phyloP scores from a whole-genome alignment of 768 basidiomycete genomes.

The Boletus bicolor region DNA sequence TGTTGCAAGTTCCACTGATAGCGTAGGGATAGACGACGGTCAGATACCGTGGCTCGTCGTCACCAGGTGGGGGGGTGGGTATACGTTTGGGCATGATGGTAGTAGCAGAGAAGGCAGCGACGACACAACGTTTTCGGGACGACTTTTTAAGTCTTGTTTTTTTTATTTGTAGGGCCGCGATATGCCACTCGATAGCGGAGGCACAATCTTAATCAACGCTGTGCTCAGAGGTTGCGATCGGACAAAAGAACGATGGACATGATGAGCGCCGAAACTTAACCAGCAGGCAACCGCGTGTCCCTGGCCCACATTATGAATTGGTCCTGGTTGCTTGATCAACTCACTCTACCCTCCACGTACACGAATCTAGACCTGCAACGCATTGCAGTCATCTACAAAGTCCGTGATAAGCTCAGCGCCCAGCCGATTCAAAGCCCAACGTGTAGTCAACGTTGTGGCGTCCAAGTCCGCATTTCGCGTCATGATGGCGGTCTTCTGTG shows the following conservation, averaged over 20 bases:
- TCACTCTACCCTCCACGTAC: neutral
- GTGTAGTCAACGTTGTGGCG: neutral
- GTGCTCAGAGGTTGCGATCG: neutral
- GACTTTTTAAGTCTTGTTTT: neutral
- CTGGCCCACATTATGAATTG: neutral
- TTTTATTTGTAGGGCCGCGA: neutral
- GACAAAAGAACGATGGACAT: neutral
- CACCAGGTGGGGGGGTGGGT: conserved; percentile 39
- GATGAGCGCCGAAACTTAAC: neutral
- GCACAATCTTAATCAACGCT: neutral
- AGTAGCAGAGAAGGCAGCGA: neutral
- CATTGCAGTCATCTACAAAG: neutral
- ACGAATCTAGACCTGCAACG: neutral
- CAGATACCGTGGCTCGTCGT: conserved; percentile 45
- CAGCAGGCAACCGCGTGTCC: neutral
- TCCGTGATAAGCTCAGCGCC: neutral
- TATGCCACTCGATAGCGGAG: neutral
- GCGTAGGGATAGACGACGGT: conserved; percentile 47
- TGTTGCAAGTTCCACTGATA: conserved; percentile 34
- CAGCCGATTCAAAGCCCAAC: neutral
- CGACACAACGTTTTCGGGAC: neutral
- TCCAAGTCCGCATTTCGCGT: neutral
- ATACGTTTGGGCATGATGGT: conserved; percentile 40
- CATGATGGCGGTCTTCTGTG: neutral
- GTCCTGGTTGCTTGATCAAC: neutral